phyloP scores from a whole-genome alignment of 1,284 basidiomycete genomes.

The Tilletia walkeri region DNA sequence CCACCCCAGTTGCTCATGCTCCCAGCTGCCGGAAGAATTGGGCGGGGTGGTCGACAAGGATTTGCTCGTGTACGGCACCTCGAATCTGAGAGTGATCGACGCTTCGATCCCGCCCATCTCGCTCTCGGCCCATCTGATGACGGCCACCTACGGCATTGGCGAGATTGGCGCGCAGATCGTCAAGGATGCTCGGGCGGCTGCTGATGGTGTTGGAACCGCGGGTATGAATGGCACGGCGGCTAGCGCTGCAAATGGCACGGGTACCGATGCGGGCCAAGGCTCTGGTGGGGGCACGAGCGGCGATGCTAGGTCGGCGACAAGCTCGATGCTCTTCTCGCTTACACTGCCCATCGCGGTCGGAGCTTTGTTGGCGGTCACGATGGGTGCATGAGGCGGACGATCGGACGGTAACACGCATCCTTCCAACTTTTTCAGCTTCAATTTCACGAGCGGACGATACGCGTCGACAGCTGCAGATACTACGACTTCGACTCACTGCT shows the following conservation, averaged over 20 bases:
- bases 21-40: slow-evolving; percentile 65
- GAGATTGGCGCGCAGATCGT: slow-evolving; percentile 45
- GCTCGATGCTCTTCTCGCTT: not conserved
- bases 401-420: too few species aligned
- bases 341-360: not conserved
- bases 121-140: slow-evolving; percentile 59
- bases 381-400: too few species aligned
- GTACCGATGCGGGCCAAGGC: too few species aligned
- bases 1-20: slow-evolving; percentile 64
- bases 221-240: not conserved
- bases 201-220: not conserved
- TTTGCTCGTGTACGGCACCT: slow-evolving; percentile 66
- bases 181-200: not conserved
- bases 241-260: too few species aligned
- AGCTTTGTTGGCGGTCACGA: too few species aligned
- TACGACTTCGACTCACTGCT: too few species aligned
- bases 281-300: too few species aligned
- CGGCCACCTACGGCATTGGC: slow-evolving; percentile 65
- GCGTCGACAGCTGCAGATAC: too few species aligned
- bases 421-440: not conserved
- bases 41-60: slow-evolving; percentile 69
- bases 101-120: slow-evolving; percentile 56
- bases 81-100: slow-evolving; percentile 63
- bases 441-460: not conserved
- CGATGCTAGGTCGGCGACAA: not conserved